Evolutionary conservation across 2,329 filamentous ascomycete genomes (phyloP), one percentile per base, ranked within the genome.

Genomic region (Fusarium coicis): DNA sequence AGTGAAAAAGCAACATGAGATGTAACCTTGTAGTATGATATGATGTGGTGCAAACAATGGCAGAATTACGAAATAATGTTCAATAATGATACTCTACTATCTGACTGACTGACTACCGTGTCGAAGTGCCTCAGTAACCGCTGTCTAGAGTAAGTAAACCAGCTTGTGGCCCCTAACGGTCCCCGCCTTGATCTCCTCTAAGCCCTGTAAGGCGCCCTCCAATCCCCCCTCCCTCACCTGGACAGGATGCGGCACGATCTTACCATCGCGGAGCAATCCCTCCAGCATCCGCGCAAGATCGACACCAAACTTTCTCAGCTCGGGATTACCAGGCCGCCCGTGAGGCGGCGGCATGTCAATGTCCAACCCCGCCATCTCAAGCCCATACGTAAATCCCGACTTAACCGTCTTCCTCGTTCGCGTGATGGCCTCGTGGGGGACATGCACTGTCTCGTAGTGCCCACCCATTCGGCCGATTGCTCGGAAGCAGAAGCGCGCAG

Each of bases 161-260:
- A 56, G 19, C 39, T 56, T 56, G 5, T 42, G 19, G 11, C 53
- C 53, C 18, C 53, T 43, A n/a, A 61, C 47, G 4, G 37, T 54
- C 39, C 58, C 58, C 58, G 58, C 58, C 37, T 61, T 61, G 36
- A 61, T 61, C 46, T 61, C 58, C 47, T 54, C 58, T 34, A 61
- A 53, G 44, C 58, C 44, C 44, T 61, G 58, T 32, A 61, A 23
- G 44, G 58, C 46, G 21, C 46, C 58, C 47, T 53, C 34, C 34
- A 61, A 42, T n/a, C 58, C 58, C 54, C 44, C 46, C 32, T 61
- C 47, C 15, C 46, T 30, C 32, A 61, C 58, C 39, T 54, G 34
- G 14, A 54, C 46, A 18, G 58, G 58, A 50, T 61, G 58, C 32
- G 58, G 58, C 21, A 53, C 34, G 49, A 61, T 42, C 36, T 61